Evolutionary conservation across 495 filamentous ascomycete species (phyloP).

Genomic region (Friedmanniomyces endolithicus): DNA sequence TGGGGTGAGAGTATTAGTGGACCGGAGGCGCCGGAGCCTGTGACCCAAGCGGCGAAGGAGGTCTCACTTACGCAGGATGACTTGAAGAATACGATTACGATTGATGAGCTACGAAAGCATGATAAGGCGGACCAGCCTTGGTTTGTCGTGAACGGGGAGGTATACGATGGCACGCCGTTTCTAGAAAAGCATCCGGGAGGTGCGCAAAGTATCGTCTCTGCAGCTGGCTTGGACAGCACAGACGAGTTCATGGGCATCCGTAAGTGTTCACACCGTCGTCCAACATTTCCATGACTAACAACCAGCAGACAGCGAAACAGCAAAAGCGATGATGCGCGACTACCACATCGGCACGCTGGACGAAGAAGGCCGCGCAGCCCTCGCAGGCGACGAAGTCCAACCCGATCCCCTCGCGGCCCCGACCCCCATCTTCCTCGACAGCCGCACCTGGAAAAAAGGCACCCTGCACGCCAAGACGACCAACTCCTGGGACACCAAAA

Average conservation of each 20-base stretch:
- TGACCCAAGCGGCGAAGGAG: conserved; percentile 46
- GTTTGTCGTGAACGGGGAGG: conserved; percentile 87
- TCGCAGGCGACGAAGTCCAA: conserved; percentile 31
- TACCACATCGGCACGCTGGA: conserved; percentile 80
- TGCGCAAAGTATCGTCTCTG: conserved; percentile 72
- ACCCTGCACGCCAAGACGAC: conserved; percentile 50
- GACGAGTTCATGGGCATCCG: conserved; percentile 94
- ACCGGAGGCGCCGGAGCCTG: conserved; percentile 38
- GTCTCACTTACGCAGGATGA: conserved; percentile 72
- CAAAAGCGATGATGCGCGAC: conserved; percentile 78
- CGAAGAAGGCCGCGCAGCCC: conserved; percentile 40
- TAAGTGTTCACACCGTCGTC: conserved; percentile 36
- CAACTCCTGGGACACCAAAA: conserved; percentile 68
- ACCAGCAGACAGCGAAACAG: conserved; percentile 68
- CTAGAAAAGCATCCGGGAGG: conserved; percentile 82
- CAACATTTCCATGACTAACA: neutral
- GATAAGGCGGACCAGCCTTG: conserved; percentile 58
- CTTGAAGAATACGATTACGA: conserved; percentile 47
- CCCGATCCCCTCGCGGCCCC: conserved; percentile 27
- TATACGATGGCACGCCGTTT: conserved; percentile 81
- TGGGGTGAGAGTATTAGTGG: conserved; percentile 69
- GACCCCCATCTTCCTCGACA: conserved; percentile 54
- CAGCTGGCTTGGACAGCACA: conserved; percentile 72
- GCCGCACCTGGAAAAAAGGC: conserved; percentile 58
- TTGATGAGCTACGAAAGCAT: conserved; percentile 63